These are phyloP conservation scores for Fraxinus sp. DNA, from an alignment of 305 asterid species.

Conservation along the genomic window DNA sequence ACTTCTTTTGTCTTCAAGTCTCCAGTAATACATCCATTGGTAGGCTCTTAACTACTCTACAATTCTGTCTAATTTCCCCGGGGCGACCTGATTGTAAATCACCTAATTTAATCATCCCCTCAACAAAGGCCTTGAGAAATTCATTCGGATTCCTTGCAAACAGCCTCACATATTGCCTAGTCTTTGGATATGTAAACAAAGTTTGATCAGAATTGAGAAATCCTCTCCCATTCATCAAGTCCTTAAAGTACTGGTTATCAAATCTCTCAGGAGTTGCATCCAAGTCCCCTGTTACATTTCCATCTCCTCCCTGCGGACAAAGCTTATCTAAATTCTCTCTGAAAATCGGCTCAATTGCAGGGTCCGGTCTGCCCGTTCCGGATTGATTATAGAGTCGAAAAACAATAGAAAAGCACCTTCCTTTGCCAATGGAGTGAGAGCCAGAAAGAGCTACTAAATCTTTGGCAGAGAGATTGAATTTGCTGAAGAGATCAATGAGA, in stretches of 20 bases:
- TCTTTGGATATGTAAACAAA: slow-evolving; percentile 40
- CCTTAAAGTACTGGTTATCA: slow-evolving; percentile 74
- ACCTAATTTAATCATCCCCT: slow-evolving; percentile 75
- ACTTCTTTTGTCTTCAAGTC: not conserved
- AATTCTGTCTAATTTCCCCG: slow-evolving; percentile 65
- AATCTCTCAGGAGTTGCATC: slow-evolving; percentile 68
- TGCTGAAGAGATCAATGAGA: slow-evolving; percentile 59
- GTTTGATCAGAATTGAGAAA: slow-evolving; percentile 84
- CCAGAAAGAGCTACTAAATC: slow-evolving; percentile 92
- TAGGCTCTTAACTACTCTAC: slow-evolving; percentile 51
- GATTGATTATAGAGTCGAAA: slow-evolving; percentile 90
- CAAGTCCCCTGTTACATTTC: slow-evolving; percentile 55
- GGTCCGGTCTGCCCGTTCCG: slow-evolving; percentile 79
- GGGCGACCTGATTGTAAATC: slow-evolving; percentile 57
- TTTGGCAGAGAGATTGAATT: slow-evolving; percentile 55
- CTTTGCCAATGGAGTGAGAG: slow-evolving; percentile 87
- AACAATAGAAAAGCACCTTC: slow-evolving; percentile 68
- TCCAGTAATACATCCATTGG: slow-evolving; percentile 21
- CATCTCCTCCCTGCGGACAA: slow-evolving; percentile 71
- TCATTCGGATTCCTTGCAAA: slow-evolving; percentile 37
- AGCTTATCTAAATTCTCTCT: slow-evolving; percentile 48
- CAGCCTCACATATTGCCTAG: slow-evolving; percentile 48
- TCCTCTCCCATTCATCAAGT: slow-evolving; percentile 64
- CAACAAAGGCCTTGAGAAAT: slow-evolving; percentile 55
- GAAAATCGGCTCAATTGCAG: slow-evolving; percentile 50